Conservation (phyloP, 805 yeast species). For the Yarrowia bubula region DNA sequence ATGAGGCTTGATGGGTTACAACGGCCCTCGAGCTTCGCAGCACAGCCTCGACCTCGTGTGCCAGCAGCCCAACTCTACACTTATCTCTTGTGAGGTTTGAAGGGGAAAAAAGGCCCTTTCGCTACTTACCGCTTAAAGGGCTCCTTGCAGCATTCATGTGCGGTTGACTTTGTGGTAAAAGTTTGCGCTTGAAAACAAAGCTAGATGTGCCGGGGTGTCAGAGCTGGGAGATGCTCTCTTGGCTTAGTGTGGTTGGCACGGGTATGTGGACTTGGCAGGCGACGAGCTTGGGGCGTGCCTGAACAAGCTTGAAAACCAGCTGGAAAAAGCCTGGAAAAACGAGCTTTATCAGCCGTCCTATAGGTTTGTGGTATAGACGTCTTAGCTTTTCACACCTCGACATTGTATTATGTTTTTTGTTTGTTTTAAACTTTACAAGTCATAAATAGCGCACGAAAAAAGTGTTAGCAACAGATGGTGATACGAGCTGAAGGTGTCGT, state of each 20-base stretch:
- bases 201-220: background rate
- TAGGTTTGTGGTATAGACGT: background rate
- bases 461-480: background rate
- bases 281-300: no score
- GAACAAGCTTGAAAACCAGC: no score
- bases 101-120: background rate
- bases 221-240: background rate
- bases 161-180: slow-evolving; percentile 4
- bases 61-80: slow-evolving; percentile 6
- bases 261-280: no score
- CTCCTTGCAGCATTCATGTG: slow-evolving; percentile 1
- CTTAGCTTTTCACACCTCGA: background rate
- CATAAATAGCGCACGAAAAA: slow-evolving; percentile 20
- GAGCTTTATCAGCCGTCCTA: slow-evolving; percentile 4
- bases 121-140: slow-evolving; percentile 13
- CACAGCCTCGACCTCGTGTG: slow-evolving; percentile 21
- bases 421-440: background rate
- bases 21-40: background rate
- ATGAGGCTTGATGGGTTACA: background rate
- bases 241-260: background rate
- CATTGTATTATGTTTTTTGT: background rate
- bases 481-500: background rate
- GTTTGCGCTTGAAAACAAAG: slow-evolving; percentile 18
- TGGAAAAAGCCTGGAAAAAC: background rate
- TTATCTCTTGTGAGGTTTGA: background rate